Base-by-base conservation (phyloP, 768 basidiomycete genomes). In the Suillus weaverae region DNA sequence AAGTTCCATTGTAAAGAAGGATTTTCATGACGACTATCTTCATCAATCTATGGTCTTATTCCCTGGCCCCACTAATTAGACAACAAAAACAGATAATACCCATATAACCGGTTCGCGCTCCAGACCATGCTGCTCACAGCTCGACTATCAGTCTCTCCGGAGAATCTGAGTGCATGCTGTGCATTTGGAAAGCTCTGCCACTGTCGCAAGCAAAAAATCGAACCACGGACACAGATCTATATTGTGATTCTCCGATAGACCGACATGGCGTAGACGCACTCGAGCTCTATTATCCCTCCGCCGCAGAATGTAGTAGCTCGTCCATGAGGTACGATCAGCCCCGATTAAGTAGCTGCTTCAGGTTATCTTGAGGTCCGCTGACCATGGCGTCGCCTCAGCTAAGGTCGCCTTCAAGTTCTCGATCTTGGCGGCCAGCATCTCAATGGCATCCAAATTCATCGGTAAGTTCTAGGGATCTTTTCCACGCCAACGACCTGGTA, bases 381-480 rank as follows among this genome's bases (percentile, higher is more conserved):
- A 71, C 61, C 64, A 68, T 32, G 36, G 41, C 5, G 35, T 61
- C n/a, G 26, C 62, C 0, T 64, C 62, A 5, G 6, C 43, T 22
- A 64, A 54, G 9, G 62, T 65, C 16, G 57, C 53, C 30, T 51
- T 51, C 10, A 61, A 46, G 39, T 32, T 43, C 32, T 60, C 33
- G 9, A 6, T 41, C 36, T 43, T 69, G 3, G 13, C 51, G 11
- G 64, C 33, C 33, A 64, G 32, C 1, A 51, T 55, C 32, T 20
- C 54, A 35, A 72, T 57, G 9, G 67, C 62, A 14, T 68, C 71
- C 30, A 60, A 35, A 55, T 70, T 66, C 2, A 71, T 60, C 14
- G 64, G 67, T 33, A 72, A 44, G 20, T 51, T 57, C 35, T 66
- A 33, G 32, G 71, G 36, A 70, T 53, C 26, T 68, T 6, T 16